A percentile compares a stretch with the other conserved stretches of the same genome.
Conservation (phyloP, 345 rosid species). For the Populus ilicifolia region DNA sequence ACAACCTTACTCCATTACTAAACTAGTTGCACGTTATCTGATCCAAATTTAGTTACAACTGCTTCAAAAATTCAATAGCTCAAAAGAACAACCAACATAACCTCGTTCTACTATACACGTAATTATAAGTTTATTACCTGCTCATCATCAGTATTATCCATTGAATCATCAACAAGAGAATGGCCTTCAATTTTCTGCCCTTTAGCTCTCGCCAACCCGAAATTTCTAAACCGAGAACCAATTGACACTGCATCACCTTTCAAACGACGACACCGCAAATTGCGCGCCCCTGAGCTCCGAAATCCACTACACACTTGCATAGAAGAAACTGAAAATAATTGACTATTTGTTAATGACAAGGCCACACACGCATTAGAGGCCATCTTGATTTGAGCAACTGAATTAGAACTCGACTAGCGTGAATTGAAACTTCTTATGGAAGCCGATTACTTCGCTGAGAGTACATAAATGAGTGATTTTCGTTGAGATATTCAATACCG, state of each 20-base stretch:
- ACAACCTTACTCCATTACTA: no score
- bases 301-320: background rate
- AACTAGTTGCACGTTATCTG: no score
- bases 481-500: background rate
- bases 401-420: no score
- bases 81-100: no score
- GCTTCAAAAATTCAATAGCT: no score
- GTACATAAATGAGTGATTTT: background rate
- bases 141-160: slow-evolving; percentile 43
- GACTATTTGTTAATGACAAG: background rate
- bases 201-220: slow-evolving; percentile 43
- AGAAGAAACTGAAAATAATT: background rate
- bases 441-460: no score
- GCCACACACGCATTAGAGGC: background rate
- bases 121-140: slow-evolving; percentile 37
- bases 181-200: slow-evolving; percentile 42
- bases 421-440: background rate
- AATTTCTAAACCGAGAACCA: slow-evolving; percentile 33
- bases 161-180: slow-evolving; percentile 41
- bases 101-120: no score
- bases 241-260: background rate
- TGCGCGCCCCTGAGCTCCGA: background rate
- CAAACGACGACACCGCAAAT: background rate
- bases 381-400: background rate
- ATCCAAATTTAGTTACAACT: no score